Base-by-base conservation (phyloP, 108 stramenopile species). In the Nitzschia inconspicua region DNA sequence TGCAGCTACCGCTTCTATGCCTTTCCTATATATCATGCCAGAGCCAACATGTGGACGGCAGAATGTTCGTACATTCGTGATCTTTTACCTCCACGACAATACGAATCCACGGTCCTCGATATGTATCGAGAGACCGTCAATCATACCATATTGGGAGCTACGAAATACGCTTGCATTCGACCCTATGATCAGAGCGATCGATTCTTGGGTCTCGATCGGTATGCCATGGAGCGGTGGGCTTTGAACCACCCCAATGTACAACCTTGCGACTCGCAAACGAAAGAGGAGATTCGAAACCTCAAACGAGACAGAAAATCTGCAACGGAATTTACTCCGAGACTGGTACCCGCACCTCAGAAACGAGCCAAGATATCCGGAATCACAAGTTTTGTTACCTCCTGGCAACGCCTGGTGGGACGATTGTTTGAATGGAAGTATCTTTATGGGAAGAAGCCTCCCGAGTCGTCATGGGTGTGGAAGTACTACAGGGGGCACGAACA, bases 21-120 rank as follows among this genome's bases (percentile, higher is more conserved):
- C 5, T 42, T 53, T 30, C 63, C 63, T 1, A 49, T 53, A 53
- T 64, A 64, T 24, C 42, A 43, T 4, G 63, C 28, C 2, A 52
- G 41, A 42, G 63, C 63, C 27, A 62, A 62, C 18, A 66, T 66
- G 65, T 66, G 65, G 65, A 66, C 65, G 0, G 65, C 65, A 31
- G 28, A 14, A 31, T 52, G 65, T 47, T 66, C 65, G 11, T 66
- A 66, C 27, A 55, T 66, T 46, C 44, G 44, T 35, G 24, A 23
- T 32, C 46, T 66, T 25, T 18, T 46, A 35, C 37, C 53, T 1
- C 65, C 65, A 1, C 14, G 7, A 3, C 24, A 56, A 13, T 66
- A 66, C 39, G 25, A 53, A n/a, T 1, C 50, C n/a, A n/a, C 18
- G 2, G 4, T 66, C 18, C 65, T 56, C 26, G 34, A 41, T 20